phyloP scores from a whole-genome alignment of 164 flowering plant genomes.

The Brasenia schreberi region DNA sequence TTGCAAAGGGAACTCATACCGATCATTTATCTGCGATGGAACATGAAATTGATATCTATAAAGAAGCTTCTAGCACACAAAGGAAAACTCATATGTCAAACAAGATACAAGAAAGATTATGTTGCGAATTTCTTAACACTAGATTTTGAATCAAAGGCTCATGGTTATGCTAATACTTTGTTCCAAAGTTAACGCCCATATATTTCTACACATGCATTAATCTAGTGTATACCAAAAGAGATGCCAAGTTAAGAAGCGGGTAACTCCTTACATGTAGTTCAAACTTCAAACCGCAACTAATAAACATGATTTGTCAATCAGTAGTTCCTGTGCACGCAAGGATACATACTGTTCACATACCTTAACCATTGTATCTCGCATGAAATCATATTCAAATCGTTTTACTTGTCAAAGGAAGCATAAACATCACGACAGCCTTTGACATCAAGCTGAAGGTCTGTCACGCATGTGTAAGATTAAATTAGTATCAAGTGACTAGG shows the following conservation, averaged over 20 bases:
- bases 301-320: too few relatives aligned
- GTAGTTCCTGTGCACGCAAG: background rate
- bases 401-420: constrained; percentile 88
- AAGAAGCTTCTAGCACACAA: background rate
- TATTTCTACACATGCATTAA: too few relatives aligned
- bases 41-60: background rate
- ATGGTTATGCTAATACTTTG: too few relatives aligned
- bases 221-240: too few relatives aligned
- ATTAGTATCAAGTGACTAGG: background rate
- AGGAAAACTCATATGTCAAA: background rate
- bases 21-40: constrained; percentile 44
- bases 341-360: constrained; percentile 17
- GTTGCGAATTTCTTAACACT: too few relatives aligned
- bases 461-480: constrained; percentile 3
- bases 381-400: constrained; percentile 62
- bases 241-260: too few relatives aligned
- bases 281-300: too few relatives aligned
- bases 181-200: too few relatives aligned
- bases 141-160: too few relatives aligned
- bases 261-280: too few relatives aligned
- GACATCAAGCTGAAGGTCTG: constrained; percentile 42
- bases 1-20: constrained; percentile 52
- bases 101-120: too few relatives aligned
- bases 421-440: constrained; percentile 69
- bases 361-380: constrained; percentile 70